Base-by-base conservation (phyloP, 2,329 filamentous ascomycete species). In the Graphilbum fragrans region DNA sequence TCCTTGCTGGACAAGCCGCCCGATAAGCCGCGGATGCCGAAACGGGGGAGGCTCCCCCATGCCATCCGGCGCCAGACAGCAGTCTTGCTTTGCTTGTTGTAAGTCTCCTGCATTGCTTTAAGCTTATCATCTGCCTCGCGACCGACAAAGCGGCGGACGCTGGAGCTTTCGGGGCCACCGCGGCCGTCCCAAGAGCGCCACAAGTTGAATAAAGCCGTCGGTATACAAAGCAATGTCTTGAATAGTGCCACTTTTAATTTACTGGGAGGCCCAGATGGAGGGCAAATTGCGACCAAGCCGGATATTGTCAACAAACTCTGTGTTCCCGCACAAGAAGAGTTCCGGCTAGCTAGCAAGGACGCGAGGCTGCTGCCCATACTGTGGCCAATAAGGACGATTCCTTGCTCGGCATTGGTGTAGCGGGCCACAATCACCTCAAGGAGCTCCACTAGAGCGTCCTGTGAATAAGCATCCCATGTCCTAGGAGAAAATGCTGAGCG, bases 291-390 rank as follows among this genome's bases (percentile, higher is more conserved):
- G 23, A 95, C 66, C 7, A 95, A 56, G 1, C 85, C 87, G 37
- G 40, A 38, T 9, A 47, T 31, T 4, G 25, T 73, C 66, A n/a
- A 86, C 52, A 2, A 38, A 18, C 10, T 18, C 1, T 19, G 3
- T 18, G 20, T 6, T 8, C 2, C 21, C 4, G 12, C 6, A 64
- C 57, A 21, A 66, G 60, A 2, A 47, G 55, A 50, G 59, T 65
- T 44, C 45, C 46, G 63, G 50, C 48, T 69, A 10, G 86, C 80
- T 39, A 96, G 65, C 16, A 81, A 64, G 21, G 84, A 80, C 6
- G 81, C 77, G 18, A 95, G 65, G 3, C 83, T 83, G 44, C 83
- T 87, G 7, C 92, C 92, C 75, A 95, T 82, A 56, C 86, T 94
- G 55, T 98, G 92, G 2, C 81, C 86, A 45, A 96, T 75, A 23